These are phyloP conservation scores for Ganoderma sinense DNA, from an alignment of 1,284 basidiomycete species.

Conservation along the genomic window DNA sequence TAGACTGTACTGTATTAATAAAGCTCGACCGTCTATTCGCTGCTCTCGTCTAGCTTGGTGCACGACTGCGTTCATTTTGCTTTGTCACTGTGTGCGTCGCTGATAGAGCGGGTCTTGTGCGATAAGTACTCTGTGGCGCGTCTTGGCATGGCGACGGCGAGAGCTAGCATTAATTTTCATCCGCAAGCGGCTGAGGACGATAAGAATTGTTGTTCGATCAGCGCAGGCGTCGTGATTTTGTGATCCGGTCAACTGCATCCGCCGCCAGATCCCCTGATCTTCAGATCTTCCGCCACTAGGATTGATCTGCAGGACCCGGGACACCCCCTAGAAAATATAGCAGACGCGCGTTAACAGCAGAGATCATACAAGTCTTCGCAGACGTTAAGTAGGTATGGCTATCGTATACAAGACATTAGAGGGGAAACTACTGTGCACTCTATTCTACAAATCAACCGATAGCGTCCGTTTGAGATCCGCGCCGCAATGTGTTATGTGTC, in stretches of 20 bases:
- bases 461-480: slow-evolving; percentile 28
- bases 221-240: not conserved
- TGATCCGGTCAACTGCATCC: not conserved
- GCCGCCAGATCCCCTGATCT: no score
- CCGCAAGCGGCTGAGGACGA: not conserved
- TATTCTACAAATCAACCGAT: slow-evolving; percentile 11
- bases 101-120: not conserved
- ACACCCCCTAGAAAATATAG: not conserved
- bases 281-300: not conserved
- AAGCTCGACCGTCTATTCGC: not conserved
- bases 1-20: not conserved
- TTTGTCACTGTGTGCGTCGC: not conserved
- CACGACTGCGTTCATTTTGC: not conserved
- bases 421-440: not conserved
- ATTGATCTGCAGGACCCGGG: not conserved
- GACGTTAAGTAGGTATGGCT: not conserved
- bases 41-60: not conserved
- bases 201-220: not conserved
- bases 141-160: not conserved
- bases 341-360: no score
- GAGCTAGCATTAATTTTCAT: not conserved
- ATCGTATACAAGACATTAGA: not conserved
- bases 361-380: not conserved
- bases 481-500: slow-evolving; percentile 27
- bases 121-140: not conserved